Percentiles rank a stretch among this genome's conserved stretches.
phyloP scores from a whole-genome alignment of 768 basidiomycete species.

The Lactarius quietus region DNA sequence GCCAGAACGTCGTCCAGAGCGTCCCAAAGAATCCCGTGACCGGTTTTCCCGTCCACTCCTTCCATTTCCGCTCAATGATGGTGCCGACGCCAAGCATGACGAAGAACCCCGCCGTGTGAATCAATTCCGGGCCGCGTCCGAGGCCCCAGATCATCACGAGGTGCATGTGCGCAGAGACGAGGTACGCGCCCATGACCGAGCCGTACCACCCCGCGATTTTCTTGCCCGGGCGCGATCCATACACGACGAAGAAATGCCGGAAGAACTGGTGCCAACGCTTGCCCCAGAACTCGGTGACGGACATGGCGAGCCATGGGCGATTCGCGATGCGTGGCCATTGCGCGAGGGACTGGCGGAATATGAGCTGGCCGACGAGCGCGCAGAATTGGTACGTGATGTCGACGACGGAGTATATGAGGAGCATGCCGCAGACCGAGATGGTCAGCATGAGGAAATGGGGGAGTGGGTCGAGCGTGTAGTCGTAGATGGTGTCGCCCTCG shows the following conservation, averaged over 20 bases:
- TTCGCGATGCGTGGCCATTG: slow-evolving; percentile 39
- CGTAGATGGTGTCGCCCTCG: slow-evolving; percentile 23
- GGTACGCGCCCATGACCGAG: slow-evolving; percentile 54
- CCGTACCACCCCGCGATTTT: slow-evolving; percentile 48
- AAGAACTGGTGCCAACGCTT: slow-evolving; percentile 40
- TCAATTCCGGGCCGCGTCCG: slow-evolving; percentile 51
- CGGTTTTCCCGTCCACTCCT: slow-evolving; percentile 39
- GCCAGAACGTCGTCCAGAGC: slow-evolving; percentile 51
- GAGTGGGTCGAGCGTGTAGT: slow-evolving; percentile 1
- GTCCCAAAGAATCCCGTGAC: slow-evolving; percentile 49
- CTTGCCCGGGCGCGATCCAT: slow-evolving; percentile 35
- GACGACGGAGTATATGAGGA: slow-evolving; percentile 25
- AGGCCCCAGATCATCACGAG: slow-evolving; percentile 57
- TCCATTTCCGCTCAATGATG: slow-evolving; percentile 48
- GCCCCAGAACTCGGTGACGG: slow-evolving; percentile 41
- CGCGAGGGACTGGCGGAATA: slow-evolving; percentile 33
- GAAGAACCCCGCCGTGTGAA: slow-evolving; percentile 49
- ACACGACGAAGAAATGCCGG: slow-evolving; percentile 34
- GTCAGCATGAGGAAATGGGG: slow-evolving; percentile 2
- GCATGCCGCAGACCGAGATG: slow-evolving; percentile 16
- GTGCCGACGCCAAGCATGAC: slow-evolving; percentile 54
- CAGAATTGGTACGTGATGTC: slow-evolving; percentile 29
- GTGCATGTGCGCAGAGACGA: slow-evolving; percentile 58
- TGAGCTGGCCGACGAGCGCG: slow-evolving; percentile 29
- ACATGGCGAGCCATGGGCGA: slow-evolving; percentile 38